A percentile compares a stretch with the other conserved stretches of the same genome.
phyloP scores from a whole-genome alignment of 257 asterid genomes.

The Paraleonurus japonicus region DNA sequence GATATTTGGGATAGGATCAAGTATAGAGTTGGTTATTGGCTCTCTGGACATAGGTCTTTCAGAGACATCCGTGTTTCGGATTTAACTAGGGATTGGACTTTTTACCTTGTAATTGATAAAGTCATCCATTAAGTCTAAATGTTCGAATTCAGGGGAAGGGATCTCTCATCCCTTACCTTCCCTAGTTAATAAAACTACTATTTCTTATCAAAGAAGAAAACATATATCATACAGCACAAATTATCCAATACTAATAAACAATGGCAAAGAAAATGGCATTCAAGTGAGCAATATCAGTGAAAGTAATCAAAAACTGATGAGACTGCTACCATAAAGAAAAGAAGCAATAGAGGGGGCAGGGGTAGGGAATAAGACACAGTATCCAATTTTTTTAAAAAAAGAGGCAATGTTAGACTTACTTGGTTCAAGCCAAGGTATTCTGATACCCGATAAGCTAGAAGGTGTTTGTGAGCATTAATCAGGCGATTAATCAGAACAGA shows the following conservation, averaged over 20 bases:
- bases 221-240: neutral
- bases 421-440: slow-evolving; percentile 79
- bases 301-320: neutral
- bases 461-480: slow-evolving; percentile 81
- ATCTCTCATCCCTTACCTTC: too few relatives aligned
- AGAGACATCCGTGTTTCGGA: too few relatives aligned
- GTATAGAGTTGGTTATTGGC: too few relatives aligned
- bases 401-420: slow-evolving; percentile 46
- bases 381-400: neutral
- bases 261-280: neutral
- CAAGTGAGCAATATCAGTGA: neutral
- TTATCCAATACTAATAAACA: neutral
- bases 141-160: too few relatives aligned
- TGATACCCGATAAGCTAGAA: slow-evolving; percentile 79
- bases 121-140: too few relatives aligned
- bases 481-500: slow-evolving; percentile 85
- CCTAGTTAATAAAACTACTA: too few relatives aligned
- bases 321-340: neutral
- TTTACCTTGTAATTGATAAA: too few relatives aligned
- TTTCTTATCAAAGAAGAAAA: neutral
- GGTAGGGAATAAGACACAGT: neutral
- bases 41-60: too few relatives aligned
- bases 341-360: neutral
- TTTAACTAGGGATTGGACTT: too few relatives aligned
- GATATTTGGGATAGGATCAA: too few relatives aligned